Percentiles rank a stretch among this genome's conserved stretches.
phyloP scores from a whole-genome alignment of 2,329 filamentous ascomycete species.

The Sphaerostilbella broomeana region DNA sequence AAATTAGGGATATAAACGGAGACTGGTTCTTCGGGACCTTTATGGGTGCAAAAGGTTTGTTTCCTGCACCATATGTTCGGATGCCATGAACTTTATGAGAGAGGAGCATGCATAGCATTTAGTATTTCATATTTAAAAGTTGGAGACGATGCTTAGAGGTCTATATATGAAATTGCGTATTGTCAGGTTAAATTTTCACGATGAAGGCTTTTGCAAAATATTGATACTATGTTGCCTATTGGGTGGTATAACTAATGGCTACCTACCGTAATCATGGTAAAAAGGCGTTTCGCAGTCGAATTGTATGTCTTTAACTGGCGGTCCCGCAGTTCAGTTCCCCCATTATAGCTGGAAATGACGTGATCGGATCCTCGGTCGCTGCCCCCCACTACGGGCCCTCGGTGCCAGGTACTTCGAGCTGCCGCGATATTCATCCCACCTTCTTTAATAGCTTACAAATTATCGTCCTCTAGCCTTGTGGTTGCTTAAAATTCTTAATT shows the following conservation, averaged over 20 bases:
- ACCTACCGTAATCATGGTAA: no score
- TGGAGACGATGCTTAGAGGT: no score
- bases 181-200: no score
- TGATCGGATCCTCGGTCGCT: slow-evolving; percentile 14
- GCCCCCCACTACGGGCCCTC: slow-evolving; percentile 13
- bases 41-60: slow-evolving; percentile 71
- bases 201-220: no score
- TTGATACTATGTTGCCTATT: no score
- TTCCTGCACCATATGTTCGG: slow-evolving; percentile 71
- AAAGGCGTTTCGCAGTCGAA: no score
- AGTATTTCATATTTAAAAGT: background rate
- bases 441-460: slow-evolving; percentile 6
- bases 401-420: slow-evolving; percentile 2
- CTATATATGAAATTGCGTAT: no score
- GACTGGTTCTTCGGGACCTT: slow-evolving; percentile 89
- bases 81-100: slow-evolving; percentile 22
- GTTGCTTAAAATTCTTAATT: slow-evolving; percentile 15
- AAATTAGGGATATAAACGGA: slow-evolving; percentile 80
- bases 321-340: no score
- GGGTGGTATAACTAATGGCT: no score
- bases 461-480: background rate
- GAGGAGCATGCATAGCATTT: background rate
- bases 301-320: no score
- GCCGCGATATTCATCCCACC: no score
- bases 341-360: slow-evolving; percentile 16